These are phyloP conservation scores for Boletus pseudo-olivaceus DNA, from an alignment of 768 basidiomycete genomes.

Conservation along the genomic window DNA sequence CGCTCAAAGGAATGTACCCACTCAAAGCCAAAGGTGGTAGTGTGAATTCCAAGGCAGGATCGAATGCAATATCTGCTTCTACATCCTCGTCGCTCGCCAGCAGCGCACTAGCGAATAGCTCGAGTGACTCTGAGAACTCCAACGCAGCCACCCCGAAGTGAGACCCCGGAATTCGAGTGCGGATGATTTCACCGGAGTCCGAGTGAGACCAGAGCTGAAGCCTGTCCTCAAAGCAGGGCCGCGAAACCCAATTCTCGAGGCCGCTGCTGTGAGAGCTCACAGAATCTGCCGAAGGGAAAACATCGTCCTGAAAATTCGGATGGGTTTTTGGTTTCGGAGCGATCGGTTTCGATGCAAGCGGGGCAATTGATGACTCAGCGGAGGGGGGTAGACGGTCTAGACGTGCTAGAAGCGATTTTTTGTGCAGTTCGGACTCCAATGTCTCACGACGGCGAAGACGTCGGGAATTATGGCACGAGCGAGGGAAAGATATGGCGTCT, in stretches of 20 bases:
- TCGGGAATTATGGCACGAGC: conserved; percentile 47
- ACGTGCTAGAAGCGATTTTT: conserved; percentile 46
- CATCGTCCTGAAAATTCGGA: conserved; percentile 33
- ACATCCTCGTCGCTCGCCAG: conserved; percentile 14
- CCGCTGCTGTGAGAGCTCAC: conserved; percentile 43
- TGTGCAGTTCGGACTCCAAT: conserved; percentile 47
- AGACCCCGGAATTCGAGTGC: conserved; percentile 43
- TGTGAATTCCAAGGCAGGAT: conserved; percentile 15
- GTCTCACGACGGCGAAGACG: conserved; percentile 37
- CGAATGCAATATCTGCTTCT: conserved; percentile 6
- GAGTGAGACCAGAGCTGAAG: conserved; percentile 49
- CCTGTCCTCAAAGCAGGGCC: conserved; percentile 77
- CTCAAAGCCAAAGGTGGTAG: conserved; percentile 16
- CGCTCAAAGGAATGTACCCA: conserved; percentile 11
- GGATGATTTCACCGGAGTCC: conserved; percentile 35
- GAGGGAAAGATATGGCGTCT: conserved; percentile 44
- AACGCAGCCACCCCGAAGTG: conserved; percentile 63
- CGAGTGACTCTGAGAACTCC: conserved; percentile 67
- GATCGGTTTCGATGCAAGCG: conserved; percentile 37
- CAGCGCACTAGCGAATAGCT: conserved; percentile 55
- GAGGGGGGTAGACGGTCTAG: conserved; percentile 39
- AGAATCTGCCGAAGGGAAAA: conserved; percentile 17
- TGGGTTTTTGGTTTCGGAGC: conserved; percentile 28
- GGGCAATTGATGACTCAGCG: conserved; percentile 43
- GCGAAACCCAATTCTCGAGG: conserved; percentile 64